Evolutionary conservation across 257 asterid genomes (phyloP), one percentile per base, ranked within the genome.

Genomic region (Parsonsia alboflavescens): DNA sequence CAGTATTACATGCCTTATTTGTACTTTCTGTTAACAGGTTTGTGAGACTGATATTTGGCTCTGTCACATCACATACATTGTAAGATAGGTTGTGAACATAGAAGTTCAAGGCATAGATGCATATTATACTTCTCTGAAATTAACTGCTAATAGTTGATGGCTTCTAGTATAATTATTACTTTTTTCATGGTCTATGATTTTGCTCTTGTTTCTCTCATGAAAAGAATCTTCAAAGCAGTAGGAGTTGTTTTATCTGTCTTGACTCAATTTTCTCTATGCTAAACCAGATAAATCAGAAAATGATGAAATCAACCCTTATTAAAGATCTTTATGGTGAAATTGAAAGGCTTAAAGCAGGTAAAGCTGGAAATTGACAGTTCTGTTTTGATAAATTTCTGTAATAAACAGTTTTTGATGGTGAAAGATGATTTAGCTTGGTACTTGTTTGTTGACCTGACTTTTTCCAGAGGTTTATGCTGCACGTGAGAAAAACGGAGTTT

Each of bases 401-500:
- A 24, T 57, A 10, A 45, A 24, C 33, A 33, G 10, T 41, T 71
- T 10, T 33, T 67, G 36, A 24, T 21, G 49, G 36, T 71, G 16
- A 33, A 66, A 39, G 59, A 49, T 52, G 45, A 52, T 36, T 52
- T 28, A 19, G 8, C 49, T 75, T 44, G 73, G 46, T 54, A 22
- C 22, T 24, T 48, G 58, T 77, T 73, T 65, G 44, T 39, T 46
- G 33, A 26, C 41, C 50, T 68, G 61, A 39, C 63, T 71, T 50
- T 48, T 24, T 64, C 19, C 72, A 93, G 98, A 93, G 91, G 94
- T 93, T 56, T 88, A 88, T 84, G 98, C 98, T 70, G 87, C 96
- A 46, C 86, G 98, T 70, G 97, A 93, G 84, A 93, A 90, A 80
- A 88, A 80, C 72, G 98, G 98, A 24, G 94, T 92, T 36, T 92